Base-by-base conservation (phyloP, 257 asterid genomes). In the Penstemon barbatus region DNA sequence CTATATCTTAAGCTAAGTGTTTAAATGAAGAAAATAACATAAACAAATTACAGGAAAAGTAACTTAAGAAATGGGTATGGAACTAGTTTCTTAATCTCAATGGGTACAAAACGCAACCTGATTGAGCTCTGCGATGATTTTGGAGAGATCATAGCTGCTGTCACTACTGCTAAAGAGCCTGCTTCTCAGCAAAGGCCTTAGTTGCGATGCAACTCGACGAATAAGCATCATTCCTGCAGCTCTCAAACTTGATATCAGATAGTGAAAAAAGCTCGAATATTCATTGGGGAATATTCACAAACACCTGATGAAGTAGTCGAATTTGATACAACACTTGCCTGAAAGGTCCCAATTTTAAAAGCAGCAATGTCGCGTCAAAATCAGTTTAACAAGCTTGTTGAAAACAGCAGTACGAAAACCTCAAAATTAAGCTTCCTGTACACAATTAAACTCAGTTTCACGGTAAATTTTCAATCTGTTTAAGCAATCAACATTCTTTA, bases 61-160 rank as follows among this genome's bases (percentile, higher is more conserved):
- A 54, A 18, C 63, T 25, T 25, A 67, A 55, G 40, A 41, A 40
- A 48, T 53, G 38, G 48, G 63, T 4, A 70, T 15, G 1, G 6
- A 57, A 46, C 51, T 45, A 57, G 40, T 2, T 43, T 36, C 19
- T 36, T 18, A 52, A 41, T 51, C 55, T 45, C 67, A 63, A 37
- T 10, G 46, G 18, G 12, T 37, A 57, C 49, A 46, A 46, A 46
- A 9, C 3, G 51, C 12, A 3, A 90, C 97, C 97, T 87, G 84
- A 75, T 90, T 86, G 80, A 87, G 87, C 71, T 87, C 91, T 2
- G 80, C 63, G 18, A 90, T 83, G 51, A 69, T 78, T 74, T 83
- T 80, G 12, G 81, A 38, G 60, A 86, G 5, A 81, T 86, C 91
- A 81, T 63, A 66, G 73, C 57, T 76, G 75, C 63, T 46, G 70